A percentile compares a stretch with the other conserved stretches of the same genome.
These are phyloP conservation scores for Xylaria castorea DNA, from an alignment of 495 filamentous ascomycete genomes.

Conservation along the genomic window DNA sequence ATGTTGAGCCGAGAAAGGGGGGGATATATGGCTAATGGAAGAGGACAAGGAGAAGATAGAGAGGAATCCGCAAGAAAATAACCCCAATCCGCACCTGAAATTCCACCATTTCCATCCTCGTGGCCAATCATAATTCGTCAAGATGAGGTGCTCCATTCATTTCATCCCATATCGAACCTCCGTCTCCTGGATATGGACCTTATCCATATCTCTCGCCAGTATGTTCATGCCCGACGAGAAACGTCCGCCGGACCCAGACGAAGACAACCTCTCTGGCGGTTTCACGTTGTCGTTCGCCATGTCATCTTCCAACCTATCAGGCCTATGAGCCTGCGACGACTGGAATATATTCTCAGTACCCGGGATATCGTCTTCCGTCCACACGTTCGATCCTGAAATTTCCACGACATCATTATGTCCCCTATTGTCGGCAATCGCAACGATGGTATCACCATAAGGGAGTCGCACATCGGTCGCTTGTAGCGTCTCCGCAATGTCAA, in stretches of 20 bases:
- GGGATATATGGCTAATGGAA: not conserved
- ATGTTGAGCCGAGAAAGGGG: not conserved
- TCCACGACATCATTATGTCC: slow-evolving; percentile 31
- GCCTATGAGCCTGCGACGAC: slow-evolving; percentile 15
- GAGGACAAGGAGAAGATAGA: not conserved
- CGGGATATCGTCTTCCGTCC: slow-evolving; percentile 28
- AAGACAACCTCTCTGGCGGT: slow-evolving; percentile 25
- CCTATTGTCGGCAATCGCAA: slow-evolving; percentile 14
- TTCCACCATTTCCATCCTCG: not conserved
- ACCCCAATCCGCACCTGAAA: not conserved
- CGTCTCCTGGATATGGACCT: slow-evolving; percentile 33
- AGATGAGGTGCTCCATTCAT: slow-evolving; percentile 16
- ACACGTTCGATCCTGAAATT: slow-evolving; percentile 32
- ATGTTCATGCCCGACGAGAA: slow-evolving; percentile 8
- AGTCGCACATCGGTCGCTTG: slow-evolving; percentile 61
- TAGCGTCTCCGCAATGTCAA: slow-evolving; percentile 82
- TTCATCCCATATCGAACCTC: slow-evolving; percentile 26
- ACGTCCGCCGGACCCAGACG: slow-evolving; percentile 24
- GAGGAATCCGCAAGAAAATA: not conserved
- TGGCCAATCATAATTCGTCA: not conserved
- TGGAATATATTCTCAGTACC: slow-evolving; percentile 29
- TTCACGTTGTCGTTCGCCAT: not conserved
- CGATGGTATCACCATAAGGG: slow-evolving; percentile 51
- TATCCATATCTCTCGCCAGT: slow-evolving; percentile 35
- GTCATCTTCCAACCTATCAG: not conserved